A percentile compares a stretch with the other conserved stretches of the same genome.
Evolutionary conservation across 2,329 filamentous ascomycete species (phyloP).

Genomic region (Aspergillus sclerotialis): DNA sequence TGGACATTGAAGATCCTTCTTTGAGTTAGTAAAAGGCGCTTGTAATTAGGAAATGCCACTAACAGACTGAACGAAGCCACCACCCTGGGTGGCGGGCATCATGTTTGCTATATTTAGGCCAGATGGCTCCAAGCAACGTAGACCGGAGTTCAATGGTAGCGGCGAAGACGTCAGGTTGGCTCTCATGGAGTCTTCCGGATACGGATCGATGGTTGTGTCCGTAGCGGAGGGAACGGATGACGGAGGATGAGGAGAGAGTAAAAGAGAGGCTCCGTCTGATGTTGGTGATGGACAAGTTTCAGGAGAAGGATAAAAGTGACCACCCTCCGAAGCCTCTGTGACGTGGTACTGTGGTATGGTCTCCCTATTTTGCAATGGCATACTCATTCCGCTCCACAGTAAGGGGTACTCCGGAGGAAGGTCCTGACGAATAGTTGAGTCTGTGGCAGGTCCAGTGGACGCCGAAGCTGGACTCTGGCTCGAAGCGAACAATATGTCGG

Average conservation of each 20-base stretch:
- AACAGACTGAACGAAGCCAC: conserved; percentile 31
- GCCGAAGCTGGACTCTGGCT: conserved; percentile 26
- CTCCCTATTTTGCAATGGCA: conserved; percentile 23
- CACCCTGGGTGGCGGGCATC: no score
- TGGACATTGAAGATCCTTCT: conserved; percentile 25
- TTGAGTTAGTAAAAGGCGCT: neutral
- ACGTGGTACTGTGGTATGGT: conserved; percentile 25
- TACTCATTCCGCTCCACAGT: conserved; percentile 31
- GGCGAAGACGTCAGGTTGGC: conserved; percentile 27
- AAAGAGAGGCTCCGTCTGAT: conserved; percentile 28
- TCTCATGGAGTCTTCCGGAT: conserved; percentile 26
- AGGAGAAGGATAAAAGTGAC: conserved; percentile 37
- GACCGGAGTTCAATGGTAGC: conserved; percentile 22
- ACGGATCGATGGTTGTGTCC: conserved; percentile 28
- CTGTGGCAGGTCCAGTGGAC: conserved; percentile 30
- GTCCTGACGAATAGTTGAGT: conserved; percentile 26
- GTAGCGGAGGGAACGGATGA: conserved; percentile 28
- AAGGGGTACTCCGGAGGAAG: conserved; percentile 25
- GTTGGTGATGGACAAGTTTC: conserved; percentile 39
- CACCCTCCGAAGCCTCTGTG: conserved; percentile 32
- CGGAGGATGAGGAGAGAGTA: conserved; percentile 21
- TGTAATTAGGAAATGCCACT: conserved; percentile 9
- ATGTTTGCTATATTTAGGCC: conserved; percentile 12
- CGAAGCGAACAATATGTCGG: conserved; percentile 16
- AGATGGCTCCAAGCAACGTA: conserved; percentile 28